Evolutionary conservation across 1,284 basidiomycete genomes (phyloP).

Genomic region (Erythrobasidium hasegawianum): DNA sequence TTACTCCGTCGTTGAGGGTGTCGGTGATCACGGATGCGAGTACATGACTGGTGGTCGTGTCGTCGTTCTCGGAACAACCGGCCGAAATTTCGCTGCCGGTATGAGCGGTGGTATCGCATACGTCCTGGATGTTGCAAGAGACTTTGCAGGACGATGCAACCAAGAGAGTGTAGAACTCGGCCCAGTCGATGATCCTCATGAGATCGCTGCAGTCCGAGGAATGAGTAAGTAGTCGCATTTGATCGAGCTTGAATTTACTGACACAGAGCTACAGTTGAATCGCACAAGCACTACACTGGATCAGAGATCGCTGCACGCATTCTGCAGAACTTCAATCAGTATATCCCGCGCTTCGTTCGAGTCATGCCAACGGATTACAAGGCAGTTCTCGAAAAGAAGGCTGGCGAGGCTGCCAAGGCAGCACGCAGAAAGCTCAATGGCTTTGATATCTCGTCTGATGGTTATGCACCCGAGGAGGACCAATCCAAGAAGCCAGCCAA

Average conservation of each 20-base stretch:
- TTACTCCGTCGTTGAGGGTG: slow-evolving; percentile 84
- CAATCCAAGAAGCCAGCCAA: slow-evolving; percentile 39
- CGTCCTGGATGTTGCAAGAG: slow-evolving; percentile 86
- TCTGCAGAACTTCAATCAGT: slow-evolving; percentile 83
- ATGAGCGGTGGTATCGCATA: slow-evolving; percentile 98
- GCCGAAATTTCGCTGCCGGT: slow-evolving; percentile 92
- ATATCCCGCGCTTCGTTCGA: slow-evolving; percentile 85
- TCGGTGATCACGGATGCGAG: slow-evolving; percentile 61
- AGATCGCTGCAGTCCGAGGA: slow-evolving; percentile 83
- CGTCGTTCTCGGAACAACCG: slow-evolving; percentile 82
- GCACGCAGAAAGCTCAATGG: slow-evolving; percentile 68
- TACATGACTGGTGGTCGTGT: slow-evolving; percentile 96
- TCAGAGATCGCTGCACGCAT: slow-evolving; percentile 88
- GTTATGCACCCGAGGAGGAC: slow-evolving; percentile 49
- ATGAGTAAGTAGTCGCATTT: slow-evolving; percentile 50
- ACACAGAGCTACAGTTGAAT: no score
- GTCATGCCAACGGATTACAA: slow-evolving; percentile 96
- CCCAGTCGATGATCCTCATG: slow-evolving; percentile 85
- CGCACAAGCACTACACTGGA: slow-evolving; percentile 90
- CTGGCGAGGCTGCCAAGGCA: slow-evolving; percentile 72
- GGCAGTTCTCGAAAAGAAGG: slow-evolving; percentile 80
- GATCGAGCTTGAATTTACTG: no score
- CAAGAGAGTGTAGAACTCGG: slow-evolving; percentile 92
- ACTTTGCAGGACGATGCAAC: slow-evolving; percentile 86
- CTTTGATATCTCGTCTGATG: slow-evolving; percentile 63